phyloP scores from a whole-genome alignment of 768 basidiomycete genomes.

The Pleurotus tuber-regium region DNA sequence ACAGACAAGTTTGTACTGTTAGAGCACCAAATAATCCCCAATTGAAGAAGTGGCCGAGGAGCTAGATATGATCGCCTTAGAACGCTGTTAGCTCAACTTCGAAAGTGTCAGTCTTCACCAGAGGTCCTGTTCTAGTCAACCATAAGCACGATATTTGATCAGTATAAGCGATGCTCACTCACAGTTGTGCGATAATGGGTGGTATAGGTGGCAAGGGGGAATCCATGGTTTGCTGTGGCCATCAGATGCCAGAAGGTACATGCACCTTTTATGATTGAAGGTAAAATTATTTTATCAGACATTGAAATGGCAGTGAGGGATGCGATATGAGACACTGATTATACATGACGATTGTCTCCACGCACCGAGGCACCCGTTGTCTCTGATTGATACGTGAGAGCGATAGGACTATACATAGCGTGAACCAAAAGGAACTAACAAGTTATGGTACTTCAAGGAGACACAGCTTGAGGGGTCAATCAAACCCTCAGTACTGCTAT shows the following conservation, averaged over 20 bases:
- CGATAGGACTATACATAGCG: too few relatives aligned
- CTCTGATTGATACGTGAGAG: too few relatives aligned
- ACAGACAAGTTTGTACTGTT: constrained; percentile 24
- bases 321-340: too few relatives aligned
- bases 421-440: too few relatives aligned
- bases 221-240: background rate
- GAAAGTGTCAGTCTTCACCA: background rate
- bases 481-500: too few relatives aligned
- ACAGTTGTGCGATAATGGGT: constrained; percentile 1
- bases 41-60: constrained; percentile 19
- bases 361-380: too few relatives aligned
- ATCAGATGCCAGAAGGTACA: background rate
- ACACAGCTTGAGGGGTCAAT: too few relatives aligned
- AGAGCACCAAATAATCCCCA: constrained; percentile 19
- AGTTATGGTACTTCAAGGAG: too few relatives aligned
- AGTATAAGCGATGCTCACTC: background rate
- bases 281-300: too few relatives aligned
- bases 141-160: background rate
- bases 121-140: background rate
- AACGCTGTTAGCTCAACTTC: background rate
- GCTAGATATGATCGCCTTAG: constrained; percentile 1
- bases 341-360: too few relatives aligned
- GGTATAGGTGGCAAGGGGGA: background rate
- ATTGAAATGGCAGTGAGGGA: too few relatives aligned
- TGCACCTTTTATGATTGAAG: background rate